phyloP scores from a whole-genome alignment of 2,329 filamentous ascomycete species.

The Huntiella bhutanensis region DNA sequence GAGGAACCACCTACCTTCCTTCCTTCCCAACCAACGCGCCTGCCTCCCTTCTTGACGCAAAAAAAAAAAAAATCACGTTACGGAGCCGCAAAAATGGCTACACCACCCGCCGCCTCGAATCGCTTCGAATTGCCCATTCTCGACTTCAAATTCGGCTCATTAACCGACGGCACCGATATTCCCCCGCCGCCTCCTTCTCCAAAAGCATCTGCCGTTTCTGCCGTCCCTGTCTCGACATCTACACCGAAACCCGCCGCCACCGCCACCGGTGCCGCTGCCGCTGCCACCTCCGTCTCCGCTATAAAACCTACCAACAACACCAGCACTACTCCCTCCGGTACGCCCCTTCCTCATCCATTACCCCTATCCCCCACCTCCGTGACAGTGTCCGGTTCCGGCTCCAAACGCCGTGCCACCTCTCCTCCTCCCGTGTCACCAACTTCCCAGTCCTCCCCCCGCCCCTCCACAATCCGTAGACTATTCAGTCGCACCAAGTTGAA shows the following conservation, averaged over 20 bases:
- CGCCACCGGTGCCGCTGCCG: constrained; percentile 6
- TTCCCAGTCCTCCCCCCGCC: constrained; percentile 24
- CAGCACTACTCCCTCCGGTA: constrained; percentile 15
- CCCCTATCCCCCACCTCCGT: constrained; percentile 13
- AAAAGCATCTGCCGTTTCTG: constrained; percentile 13
- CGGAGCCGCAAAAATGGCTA: constrained; percentile 4
- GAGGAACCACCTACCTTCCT: background rate
- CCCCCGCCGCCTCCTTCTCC: constrained; percentile 39
- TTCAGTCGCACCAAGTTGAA: constrained; percentile 37
- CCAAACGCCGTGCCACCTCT: constrained; percentile 29
- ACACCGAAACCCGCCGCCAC: constrained; percentile 1
- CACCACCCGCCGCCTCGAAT: constrained; percentile 8
- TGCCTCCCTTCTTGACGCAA: background rate
- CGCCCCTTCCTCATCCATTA: constrained; percentile 10
- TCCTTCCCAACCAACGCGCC: too few relatives aligned
- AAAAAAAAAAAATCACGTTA: background rate
- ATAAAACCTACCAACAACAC: too few relatives aligned
- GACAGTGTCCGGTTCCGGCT: constrained; percentile 17
- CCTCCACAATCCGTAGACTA: constrained; percentile 37
- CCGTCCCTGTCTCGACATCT: background rate
- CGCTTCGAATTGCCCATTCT: constrained; percentile 38
- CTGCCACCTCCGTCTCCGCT: constrained; percentile 1
- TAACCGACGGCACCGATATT: constrained; percentile 43
- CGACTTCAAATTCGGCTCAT: constrained; percentile 37
- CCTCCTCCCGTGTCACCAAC: constrained; percentile 34